These are phyloP conservation scores for Globisporangium radiosum DNA, from an alignment of 352 stramenopile genomes.

Conservation along the genomic window DNA sequence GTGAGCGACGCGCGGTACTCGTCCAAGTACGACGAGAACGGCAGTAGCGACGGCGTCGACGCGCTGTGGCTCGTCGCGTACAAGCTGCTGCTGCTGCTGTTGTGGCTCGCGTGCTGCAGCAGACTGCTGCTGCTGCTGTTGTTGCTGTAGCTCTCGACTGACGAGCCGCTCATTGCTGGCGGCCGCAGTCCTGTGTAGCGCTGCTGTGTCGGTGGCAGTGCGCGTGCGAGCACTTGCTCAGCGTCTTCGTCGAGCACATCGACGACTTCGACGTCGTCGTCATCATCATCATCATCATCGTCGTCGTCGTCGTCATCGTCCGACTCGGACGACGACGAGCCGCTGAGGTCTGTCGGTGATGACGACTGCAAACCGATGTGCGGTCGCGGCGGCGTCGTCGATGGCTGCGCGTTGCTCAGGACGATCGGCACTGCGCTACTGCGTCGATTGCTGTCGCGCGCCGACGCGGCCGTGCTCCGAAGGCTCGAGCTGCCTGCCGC, in stretches of 20 bases:
- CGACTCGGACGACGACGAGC: constrained; percentile 39
- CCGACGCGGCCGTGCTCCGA: neutral
- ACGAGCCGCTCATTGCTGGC: neutral
- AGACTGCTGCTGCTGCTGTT: constrained; percentile 6
- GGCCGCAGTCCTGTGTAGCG: neutral
- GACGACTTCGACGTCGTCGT: constrained; percentile 12
- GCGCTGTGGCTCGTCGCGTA: neutral
- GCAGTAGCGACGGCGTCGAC: constrained; percentile 6
- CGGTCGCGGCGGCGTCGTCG: neutral
- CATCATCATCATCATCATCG: constrained; percentile 1
- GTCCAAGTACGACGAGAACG: constrained; percentile 31
- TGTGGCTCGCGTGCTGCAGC: constrained; percentile 4
- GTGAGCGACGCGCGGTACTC: constrained; percentile 38
- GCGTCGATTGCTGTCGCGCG: too few species aligned
- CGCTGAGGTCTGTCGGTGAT: constrained; percentile 13
- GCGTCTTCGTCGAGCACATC: constrained; percentile 7
- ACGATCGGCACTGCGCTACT: neutral
- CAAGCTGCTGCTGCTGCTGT: constrained; percentile 2
- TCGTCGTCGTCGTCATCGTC: constrained; percentile 14
- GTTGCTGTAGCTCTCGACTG: constrained; percentile 6
- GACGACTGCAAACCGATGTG: neutral
- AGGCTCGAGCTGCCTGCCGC: neutral
- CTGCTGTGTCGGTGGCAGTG: neutral
- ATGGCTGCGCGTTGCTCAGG: neutral
- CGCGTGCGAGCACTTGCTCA: neutral